Evolutionary conservation across 306 rosid genomes (phyloP), one percentile per base, ranked within the genome.

Genomic region (Glycine latifolia): DNA sequence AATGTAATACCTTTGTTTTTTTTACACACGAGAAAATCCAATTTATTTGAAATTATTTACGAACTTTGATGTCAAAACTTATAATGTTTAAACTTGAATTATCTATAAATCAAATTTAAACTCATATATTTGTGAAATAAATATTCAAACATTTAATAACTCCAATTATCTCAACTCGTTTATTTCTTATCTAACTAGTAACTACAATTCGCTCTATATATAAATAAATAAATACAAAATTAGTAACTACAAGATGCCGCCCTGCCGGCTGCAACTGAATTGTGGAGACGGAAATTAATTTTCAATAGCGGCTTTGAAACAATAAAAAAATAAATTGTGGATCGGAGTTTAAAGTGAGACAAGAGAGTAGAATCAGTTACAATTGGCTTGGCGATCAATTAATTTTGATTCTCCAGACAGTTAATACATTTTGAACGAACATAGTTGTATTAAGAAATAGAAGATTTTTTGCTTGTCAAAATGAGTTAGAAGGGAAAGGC

Each of bases 401-500:
- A 26, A 26, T 15, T 68, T 68, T 35, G 71, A 63, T 48, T 41
- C 35, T 56, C 47, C 76, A 37, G 54, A 76, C 68, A 70, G 53
- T 20, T 50, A 56, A 73, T 35, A 46, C 20, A 52, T 61, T 17
- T 6, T 26, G 31, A 26, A 2, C 31, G 53, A 80, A 60, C 54
- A 71, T 75, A 80, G 63, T 75, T 55, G 15, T 81, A 17, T 14
- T 16, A n/a, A 65, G 31, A 70, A 26, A 26, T 43, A 70, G 44
- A 75, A 60, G 49, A 54, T 39, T 60, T 72, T 79, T 71, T 76
- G 48, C 78, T 74, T 47, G 75, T 79, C 73, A 17, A 63, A 48
- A 68, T 7, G 71, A 60, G 82, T 61, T 74, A 73, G 79, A 82
- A 79, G 76, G 48, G 68, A 82, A 56, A 26, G 31, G 31, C 31